Evolutionary conservation across 805 yeast genomes (phyloP).

Genomic region (Yamadazyma insecticola): DNA sequence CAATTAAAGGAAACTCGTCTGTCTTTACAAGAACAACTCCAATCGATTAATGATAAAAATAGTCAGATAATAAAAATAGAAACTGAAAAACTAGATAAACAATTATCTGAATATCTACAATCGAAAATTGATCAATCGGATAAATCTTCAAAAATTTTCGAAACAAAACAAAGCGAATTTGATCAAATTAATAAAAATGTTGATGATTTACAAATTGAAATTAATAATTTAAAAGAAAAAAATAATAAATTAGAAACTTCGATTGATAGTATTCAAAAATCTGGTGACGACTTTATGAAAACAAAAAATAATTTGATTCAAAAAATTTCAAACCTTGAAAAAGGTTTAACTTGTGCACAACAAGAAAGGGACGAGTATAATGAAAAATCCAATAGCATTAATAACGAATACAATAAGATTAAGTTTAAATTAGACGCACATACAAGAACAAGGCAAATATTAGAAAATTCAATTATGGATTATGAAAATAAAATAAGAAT

Average conservation of each 20-base stretch:
- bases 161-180: conserved; percentile 1
- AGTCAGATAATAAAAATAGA: conserved; percentile 13
- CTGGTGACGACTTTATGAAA: conserved; percentile 14
- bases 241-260: conserved; percentile 1
- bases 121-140: conserved; percentile 18
- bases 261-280: conserved; percentile 11
- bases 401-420: conserved; percentile 13
- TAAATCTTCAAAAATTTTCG: background rate
- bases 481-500: conserved; percentile 23
- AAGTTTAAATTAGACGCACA: conserved; percentile 28
- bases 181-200: background rate
- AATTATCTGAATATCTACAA: conserved; percentile 22
- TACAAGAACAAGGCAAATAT: conserved; percentile 32
- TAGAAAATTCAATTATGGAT: conserved; percentile 47
- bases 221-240: conserved; percentile 4
- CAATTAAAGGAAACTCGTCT: conserved; percentile 6
- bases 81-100: conserved; percentile 21
- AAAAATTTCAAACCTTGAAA: conserved; percentile 10
- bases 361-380: background rate
- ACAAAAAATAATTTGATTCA: conserved; percentile 14
- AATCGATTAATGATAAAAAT: conserved; percentile 4
- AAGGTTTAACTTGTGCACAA: conserved; percentile 12
- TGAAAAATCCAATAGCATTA: conserved; percentile 9
- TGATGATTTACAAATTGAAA: background rate
- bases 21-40: background rate